These are phyloP conservation scores for Aspergillus pseudoviridinutans DNA, from an alignment of 2,329 filamentous ascomycete species.

Conservation along the genomic window DNA sequence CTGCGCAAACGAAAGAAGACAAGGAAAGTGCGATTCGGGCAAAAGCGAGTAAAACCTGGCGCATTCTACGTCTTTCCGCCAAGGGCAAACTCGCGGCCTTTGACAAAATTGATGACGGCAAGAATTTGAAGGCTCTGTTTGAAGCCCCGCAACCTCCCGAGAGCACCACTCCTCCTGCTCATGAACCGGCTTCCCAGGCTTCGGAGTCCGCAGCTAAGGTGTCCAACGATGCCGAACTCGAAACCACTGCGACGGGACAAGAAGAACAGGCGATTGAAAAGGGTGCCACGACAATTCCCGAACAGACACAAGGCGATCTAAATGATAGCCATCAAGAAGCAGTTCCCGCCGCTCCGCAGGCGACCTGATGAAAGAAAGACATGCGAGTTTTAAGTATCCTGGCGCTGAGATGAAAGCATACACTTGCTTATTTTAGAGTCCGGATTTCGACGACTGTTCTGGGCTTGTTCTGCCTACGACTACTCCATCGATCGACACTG, in stretches of 20 bases:
- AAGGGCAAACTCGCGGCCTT: slow-evolving; percentile 70
- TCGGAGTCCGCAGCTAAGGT: slow-evolving; percentile 18
- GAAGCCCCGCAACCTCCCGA: slow-evolving; percentile 23
- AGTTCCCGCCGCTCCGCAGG: slow-evolving; percentile 4
- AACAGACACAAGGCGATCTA: slow-evolving; percentile 6
- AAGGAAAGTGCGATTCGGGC: slow-evolving; percentile 59
- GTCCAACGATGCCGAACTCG: slow-evolving; percentile 6
- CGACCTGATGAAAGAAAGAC: slow-evolving; percentile 11
- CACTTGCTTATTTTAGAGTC: background rate
- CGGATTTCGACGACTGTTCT: background rate
- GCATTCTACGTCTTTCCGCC: slow-evolving; percentile 75
- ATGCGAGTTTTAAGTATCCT: background rate
- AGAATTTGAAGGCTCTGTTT: slow-evolving; percentile 58
- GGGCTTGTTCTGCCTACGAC: background rate
- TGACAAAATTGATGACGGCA: slow-evolving; percentile 81
- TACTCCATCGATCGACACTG: background rate
- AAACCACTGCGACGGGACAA: slow-evolving; percentile 7
- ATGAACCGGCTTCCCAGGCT: slow-evolving; percentile 18
- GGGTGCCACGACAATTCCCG: slow-evolving; percentile 3
- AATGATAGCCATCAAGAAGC: slow-evolving; percentile 4
- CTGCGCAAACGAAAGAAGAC: slow-evolving; percentile 64
- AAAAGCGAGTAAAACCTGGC: slow-evolving; percentile 87
- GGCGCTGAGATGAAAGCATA: background rate
- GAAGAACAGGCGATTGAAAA: slow-evolving; percentile 5
- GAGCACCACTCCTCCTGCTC: slow-evolving; percentile 10